Base-by-base conservation (phyloP, 2,329 filamentous ascomycete species). In the Aspergillus sp. region DNA sequence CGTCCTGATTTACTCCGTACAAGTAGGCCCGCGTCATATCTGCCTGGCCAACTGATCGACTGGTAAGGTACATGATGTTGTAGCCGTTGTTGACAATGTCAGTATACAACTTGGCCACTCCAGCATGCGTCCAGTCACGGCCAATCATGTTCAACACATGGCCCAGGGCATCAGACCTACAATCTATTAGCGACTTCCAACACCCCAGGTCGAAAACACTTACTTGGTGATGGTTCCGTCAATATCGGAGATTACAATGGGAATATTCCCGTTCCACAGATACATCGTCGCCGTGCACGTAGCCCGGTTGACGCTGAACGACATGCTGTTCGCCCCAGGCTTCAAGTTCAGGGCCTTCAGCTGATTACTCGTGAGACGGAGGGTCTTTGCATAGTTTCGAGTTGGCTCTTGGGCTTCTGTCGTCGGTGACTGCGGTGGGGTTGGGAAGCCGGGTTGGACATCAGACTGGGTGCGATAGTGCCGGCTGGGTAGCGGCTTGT, bases 31-130 rank as follows among this genome's bases (percentile, higher is more conserved):
- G 84, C 1, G 95, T 99, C 0, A 83, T 92, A 76, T 99, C 95
- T 15, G 95, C 91, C 76, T 96, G 93, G 0, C 95, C 96, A 49
- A 98, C 93, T 13, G 91, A 95, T 55, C 95, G 89, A 74, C 91
- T 96, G 0, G 95, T 99, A 49, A 99, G 84, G 74, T 99, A 99
- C 85, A 99, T 92, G 72, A 99, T 96, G 76, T 99, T 98, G 82
- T 98, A 99, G 6, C 95, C 95, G 71, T 99, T 99, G 69, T 90
- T 88, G 1, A 89, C 88, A 67, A 99, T 99, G 68, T 99, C 96
- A 52, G 91, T 95, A 78, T 98, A 99, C 8, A 99, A 84, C 79
- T 99, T 99, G 21, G 95, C 96, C 23, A 99, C 94, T 39, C 95
- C 95, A 15, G 92, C 86, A 75, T 99, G 95, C 3, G 95, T 99